Percentiles rank a stretch among this genome's conserved stretches.
These are phyloP conservation scores for Rhizopus delemar DNA, from an alignment of 371 early-diverging fungal species.

Conservation along the genomic window DNA sequence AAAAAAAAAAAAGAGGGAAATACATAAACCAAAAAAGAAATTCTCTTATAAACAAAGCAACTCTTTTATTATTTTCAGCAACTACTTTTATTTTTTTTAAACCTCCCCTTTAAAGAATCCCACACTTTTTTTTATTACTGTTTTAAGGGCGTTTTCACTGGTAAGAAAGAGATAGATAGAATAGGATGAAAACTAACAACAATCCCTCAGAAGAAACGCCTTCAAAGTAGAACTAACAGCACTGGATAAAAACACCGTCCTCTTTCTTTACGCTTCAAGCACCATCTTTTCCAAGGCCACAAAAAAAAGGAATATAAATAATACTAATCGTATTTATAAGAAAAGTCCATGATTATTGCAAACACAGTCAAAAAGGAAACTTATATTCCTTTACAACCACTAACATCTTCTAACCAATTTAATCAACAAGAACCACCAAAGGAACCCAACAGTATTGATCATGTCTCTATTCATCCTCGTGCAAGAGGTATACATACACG, in stretches of 20 bases:
- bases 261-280: slow-evolving; percentile 58
- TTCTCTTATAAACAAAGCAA: neutral
- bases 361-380: slow-evolving; percentile 44
- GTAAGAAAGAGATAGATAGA: slow-evolving; percentile 4
- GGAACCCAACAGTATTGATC: slow-evolving; percentile 8
- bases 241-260: slow-evolving; percentile 55
- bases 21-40: no score
- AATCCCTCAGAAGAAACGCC: slow-evolving; percentile 28
- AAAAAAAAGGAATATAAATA: slow-evolving; percentile 51
- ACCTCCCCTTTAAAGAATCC: slow-evolving; percentile 13
- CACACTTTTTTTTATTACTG: slow-evolving; percentile 22
- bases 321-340: slow-evolving; percentile 35
- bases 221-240: slow-evolving; percentile 50
- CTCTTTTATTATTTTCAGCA: neutral
- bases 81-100: slow-evolving; percentile 7
- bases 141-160: slow-evolving; percentile 33
- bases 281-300: slow-evolving; percentile 58
- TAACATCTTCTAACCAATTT: slow-evolving; percentile 17
- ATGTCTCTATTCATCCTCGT: slow-evolving; percentile 23
- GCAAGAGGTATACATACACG: slow-evolving; percentile 11
- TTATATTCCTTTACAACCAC: slow-evolving; percentile 45
- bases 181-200: neutral
- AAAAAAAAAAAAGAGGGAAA: neutral
- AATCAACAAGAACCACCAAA: neutral
- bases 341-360: slow-evolving; percentile 51